These are phyloP conservation scores for Cutaneotrichosporon sp. DNA, from an alignment of 1,284 basidiomycete genomes.

Conservation along the genomic window DNA sequence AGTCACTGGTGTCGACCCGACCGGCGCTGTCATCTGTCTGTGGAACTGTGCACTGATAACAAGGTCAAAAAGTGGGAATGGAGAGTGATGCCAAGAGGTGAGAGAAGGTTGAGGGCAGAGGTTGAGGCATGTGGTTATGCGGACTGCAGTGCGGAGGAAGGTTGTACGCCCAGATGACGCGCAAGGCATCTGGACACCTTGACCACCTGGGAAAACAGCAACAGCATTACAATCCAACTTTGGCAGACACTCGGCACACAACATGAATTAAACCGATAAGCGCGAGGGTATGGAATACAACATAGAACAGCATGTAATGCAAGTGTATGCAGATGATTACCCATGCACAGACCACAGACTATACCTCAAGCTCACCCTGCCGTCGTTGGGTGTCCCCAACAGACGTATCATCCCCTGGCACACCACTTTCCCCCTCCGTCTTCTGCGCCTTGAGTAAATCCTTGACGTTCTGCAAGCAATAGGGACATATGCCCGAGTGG, in stretches of 20 bases:
- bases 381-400: background rate
- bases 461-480: conserved; percentile 37
- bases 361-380: background rate
- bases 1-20: background rate
- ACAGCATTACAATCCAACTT: background rate
- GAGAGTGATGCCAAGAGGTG: background rate
- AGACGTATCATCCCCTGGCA: background rate
- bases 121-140: background rate
- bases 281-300: background rate
- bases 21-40: background rate
- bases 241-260: background rate
- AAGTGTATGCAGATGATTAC: background rate
- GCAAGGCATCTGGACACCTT: background rate
- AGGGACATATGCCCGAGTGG: conserved; percentile 39
- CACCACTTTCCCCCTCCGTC: background rate
- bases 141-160: background rate
- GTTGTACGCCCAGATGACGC: background rate
- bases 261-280: background rate
- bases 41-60: background rate
- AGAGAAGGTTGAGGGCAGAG: background rate
- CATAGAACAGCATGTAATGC: background rate
- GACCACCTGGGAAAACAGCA: too few relatives aligned
- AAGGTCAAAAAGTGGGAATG: background rate
- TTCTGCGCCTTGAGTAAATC: conserved; percentile 16
- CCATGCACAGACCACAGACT: conserved; percentile 1